Evolutionary conservation across 768 basidiomycete species (phyloP).

Genomic region (Rhizopogon sp.): DNA sequence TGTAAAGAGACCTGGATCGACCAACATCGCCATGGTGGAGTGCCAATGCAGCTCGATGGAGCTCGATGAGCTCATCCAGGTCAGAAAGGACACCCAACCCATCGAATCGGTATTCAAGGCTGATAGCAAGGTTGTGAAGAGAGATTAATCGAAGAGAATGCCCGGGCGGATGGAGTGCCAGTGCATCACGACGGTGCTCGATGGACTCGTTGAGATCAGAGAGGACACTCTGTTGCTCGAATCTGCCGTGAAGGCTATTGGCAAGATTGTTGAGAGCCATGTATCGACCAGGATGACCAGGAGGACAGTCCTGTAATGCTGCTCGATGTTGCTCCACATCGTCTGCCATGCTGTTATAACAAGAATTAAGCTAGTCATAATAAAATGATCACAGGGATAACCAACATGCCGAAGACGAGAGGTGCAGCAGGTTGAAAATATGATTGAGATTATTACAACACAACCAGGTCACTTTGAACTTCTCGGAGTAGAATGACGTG

Average conservation of each 20-base stretch:
- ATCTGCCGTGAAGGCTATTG: background rate
- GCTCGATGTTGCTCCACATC: background rate
- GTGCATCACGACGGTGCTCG: background rate
- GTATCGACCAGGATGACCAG: background rate
- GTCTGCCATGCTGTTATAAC: no score
- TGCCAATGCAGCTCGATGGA: slow-evolving; percentile 7
- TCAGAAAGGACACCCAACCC: background rate
- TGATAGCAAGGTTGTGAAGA: background rate
- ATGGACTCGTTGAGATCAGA: background rate
- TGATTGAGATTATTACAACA: no score
- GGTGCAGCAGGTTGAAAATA: no score
- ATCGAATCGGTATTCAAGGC: background rate
- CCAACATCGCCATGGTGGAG: slow-evolving; percentile 5
- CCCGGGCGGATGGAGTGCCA: background rate
- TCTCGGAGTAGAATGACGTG: no score
- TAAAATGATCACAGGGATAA: no score
- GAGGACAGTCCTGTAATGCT: background rate
- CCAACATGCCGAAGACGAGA: no score
- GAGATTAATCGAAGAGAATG: background rate
- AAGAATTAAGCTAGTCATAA: no score
- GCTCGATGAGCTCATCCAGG: slow-evolving; percentile 8
- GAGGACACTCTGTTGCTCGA: background rate
- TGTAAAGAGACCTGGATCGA: slow-evolving; percentile 8
- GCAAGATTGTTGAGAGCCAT: background rate
- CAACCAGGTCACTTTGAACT: no score